These are phyloP conservation scores for Leccinum fibrillosum DNA, from an alignment of 768 basidiomycete species.

Conservation along the genomic window DNA sequence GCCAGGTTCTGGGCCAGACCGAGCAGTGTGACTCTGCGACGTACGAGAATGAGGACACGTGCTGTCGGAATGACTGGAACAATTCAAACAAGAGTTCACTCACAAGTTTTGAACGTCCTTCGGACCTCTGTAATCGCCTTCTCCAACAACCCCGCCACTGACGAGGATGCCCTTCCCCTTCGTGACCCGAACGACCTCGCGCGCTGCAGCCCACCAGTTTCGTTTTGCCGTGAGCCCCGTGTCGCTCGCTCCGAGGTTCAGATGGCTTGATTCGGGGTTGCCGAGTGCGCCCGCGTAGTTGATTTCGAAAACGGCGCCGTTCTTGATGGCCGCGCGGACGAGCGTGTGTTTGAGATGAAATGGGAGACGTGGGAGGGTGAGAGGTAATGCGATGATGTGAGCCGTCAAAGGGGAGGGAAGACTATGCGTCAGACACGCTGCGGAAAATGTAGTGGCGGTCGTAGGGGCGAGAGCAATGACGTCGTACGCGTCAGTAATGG, in stretches of 20 bases:
- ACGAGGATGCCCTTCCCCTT: slow-evolving; percentile 76
- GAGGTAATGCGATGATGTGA: slow-evolving; percentile 77
- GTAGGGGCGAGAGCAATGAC: slow-evolving; percentile 75
- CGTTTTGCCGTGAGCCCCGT: slow-evolving; percentile 56
- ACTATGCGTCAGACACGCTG: slow-evolving; percentile 78
- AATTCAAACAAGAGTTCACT: slow-evolving; percentile 23
- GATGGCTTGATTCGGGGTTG: slow-evolving; percentile 46
- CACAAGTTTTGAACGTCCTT: slow-evolving; percentile 77
- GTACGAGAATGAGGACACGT: not conserved
- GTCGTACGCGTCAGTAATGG: slow-evolving; percentile 66
- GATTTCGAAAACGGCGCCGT: slow-evolving; percentile 82
- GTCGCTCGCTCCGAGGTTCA: slow-evolving; percentile 48
- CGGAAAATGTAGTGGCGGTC: slow-evolving; percentile 66
- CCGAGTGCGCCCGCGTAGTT: slow-evolving; percentile 72
- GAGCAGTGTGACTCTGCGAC: slow-evolving; percentile 59
- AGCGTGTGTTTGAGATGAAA: slow-evolving; percentile 84
- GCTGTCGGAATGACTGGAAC: not conserved
- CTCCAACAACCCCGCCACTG: slow-evolving; percentile 61
- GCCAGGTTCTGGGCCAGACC: slow-evolving; percentile 68
- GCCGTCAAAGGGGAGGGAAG: slow-evolving; percentile 73
- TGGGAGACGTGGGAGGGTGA: slow-evolving; percentile 73
- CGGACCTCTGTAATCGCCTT: slow-evolving; percentile 66
- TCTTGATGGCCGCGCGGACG: slow-evolving; percentile 74
- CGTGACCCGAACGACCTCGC: slow-evolving; percentile 75
- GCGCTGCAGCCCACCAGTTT: slow-evolving; percentile 81